Conservation (phyloP, 768 basidiomycete species). For the Podaxis carcinomalis region DNA sequence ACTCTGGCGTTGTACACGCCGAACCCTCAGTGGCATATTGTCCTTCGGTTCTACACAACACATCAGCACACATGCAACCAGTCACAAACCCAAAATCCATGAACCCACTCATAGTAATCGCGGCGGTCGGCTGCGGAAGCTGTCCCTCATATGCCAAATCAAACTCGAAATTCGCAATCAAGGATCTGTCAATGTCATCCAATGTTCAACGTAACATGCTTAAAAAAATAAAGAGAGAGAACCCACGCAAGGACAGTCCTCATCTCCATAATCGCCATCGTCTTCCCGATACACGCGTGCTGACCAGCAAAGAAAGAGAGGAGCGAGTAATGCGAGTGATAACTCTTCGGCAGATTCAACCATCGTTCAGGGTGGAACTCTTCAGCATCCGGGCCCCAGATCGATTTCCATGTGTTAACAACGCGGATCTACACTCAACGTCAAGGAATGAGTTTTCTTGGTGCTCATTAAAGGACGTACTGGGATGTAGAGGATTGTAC, state of each 20-base stretch:
- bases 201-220: no score
- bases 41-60: background rate
- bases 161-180: conserved; percentile 36
- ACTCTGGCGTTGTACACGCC: background rate
- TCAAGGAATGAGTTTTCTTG: background rate
- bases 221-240: no score
- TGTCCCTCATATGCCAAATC: conserved; percentile 36
- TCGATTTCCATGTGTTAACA: conserved; percentile 43
- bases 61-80: background rate
- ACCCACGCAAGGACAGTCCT: conserved; percentile 38
- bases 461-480: conserved; percentile 19
- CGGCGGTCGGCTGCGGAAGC: conserved; percentile 19
- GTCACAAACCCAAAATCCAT: background rate
- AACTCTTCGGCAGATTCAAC: conserved; percentile 33
- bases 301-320: conserved; percentile 42
- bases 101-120: conserved; percentile 41
- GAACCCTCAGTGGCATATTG: background rate
- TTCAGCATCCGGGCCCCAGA: conserved; percentile 51
- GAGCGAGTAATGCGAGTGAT: conserved; percentile 31
- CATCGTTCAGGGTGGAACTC: conserved; percentile 45
- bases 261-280: conserved; percentile 47
- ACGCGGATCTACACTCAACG: conserved; percentile 39
- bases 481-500: conserved; percentile 40
- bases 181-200: no score
- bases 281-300: conserved; percentile 44